Evolutionary conservation across 1,139 yeast genomes (phyloP).

Genomic region (Yamadazyma songkhlaensis): DNA sequence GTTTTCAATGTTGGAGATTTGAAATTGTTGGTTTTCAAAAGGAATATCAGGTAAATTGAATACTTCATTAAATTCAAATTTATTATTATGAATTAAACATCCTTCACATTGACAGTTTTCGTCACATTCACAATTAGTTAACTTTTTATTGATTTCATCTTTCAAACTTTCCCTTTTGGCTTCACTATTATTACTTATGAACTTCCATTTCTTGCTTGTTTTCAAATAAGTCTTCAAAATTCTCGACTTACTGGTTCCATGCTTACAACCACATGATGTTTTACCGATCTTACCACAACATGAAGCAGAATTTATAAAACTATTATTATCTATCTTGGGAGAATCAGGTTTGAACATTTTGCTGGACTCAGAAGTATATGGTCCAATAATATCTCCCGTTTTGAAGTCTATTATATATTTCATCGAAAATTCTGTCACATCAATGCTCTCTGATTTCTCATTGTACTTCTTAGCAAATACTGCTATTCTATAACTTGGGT

Average conservation of each 20-base stretch:
- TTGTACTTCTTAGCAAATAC: constrained; percentile 50
- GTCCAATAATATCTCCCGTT: constrained; percentile 44
- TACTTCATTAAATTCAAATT: constrained; percentile 9
- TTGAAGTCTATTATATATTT: constrained; percentile 51
- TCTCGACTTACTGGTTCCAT: constrained; percentile 30
- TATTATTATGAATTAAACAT: constrained; percentile 43
- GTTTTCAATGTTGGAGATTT: background rate
- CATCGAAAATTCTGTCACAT: constrained; percentile 45
- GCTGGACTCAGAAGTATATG: constrained; percentile 25
- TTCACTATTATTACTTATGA: constrained; percentile 15
- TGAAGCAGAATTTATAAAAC: constrained; percentile 33
- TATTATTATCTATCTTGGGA: constrained; percentile 30
- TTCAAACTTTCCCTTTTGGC: constrained; percentile 14
- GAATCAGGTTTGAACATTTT: constrained; percentile 18
- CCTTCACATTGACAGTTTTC: constrained; percentile 44
- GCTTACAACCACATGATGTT: constrained; percentile 30
- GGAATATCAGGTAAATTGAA: background rate
- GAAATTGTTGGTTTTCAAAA: too few species aligned
- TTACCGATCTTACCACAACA: constrained; percentile 32
- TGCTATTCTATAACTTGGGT: constrained; percentile 53
- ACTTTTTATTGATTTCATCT: constrained; percentile 26
- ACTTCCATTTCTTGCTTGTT: constrained; percentile 16
- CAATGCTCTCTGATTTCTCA: constrained; percentile 25
- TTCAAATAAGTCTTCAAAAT: constrained; percentile 36
- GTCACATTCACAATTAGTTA: constrained; percentile 22